These are phyloP conservation scores for Coprinopsis cinerea DNA, from an alignment of 768 basidiomycete species.

Conservation along the genomic window DNA sequence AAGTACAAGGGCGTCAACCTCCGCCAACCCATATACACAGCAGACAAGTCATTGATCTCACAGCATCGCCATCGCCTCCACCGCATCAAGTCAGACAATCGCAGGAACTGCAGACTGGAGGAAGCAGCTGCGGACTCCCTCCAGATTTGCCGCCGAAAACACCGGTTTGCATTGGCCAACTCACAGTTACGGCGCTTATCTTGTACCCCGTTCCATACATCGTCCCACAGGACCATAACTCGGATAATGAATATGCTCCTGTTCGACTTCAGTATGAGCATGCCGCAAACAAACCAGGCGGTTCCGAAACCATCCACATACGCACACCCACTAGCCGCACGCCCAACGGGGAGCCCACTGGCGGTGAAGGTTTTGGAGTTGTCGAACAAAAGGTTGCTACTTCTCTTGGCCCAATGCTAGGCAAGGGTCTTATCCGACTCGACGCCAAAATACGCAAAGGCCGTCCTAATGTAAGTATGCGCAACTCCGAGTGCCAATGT, in stretches of 20 bases:
- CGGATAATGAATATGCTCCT: slow-evolving; percentile 57
- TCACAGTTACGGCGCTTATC: slow-evolving; percentile 77
- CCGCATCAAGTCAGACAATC: slow-evolving; percentile 18
- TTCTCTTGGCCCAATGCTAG: slow-evolving; percentile 75
- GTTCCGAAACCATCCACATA: slow-evolving; percentile 74
- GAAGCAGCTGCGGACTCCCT: slow-evolving; percentile 31
- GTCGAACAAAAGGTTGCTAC: slow-evolving; percentile 84
- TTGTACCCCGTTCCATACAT: slow-evolving; percentile 78
- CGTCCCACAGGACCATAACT: slow-evolving; percentile 33
- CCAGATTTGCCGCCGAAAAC: slow-evolving; percentile 70
- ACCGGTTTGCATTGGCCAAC: slow-evolving; percentile 83
- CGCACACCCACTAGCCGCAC: slow-evolving; percentile 51
- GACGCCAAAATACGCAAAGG: slow-evolving; percentile 73
- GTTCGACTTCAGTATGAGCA: slow-evolving; percentile 72
- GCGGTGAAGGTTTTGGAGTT: slow-evolving; percentile 72
- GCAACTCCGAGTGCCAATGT: background rate
- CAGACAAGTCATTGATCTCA: slow-evolving; percentile 70
- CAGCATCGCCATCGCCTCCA: slow-evolving; percentile 54
- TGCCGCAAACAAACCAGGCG: slow-evolving; percentile 45
- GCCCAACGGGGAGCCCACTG: slow-evolving; percentile 45
- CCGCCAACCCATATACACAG: slow-evolving; percentile 18
- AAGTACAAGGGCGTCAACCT: slow-evolving; percentile 4
- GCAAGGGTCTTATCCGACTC: slow-evolving; percentile 75
- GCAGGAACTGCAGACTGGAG: slow-evolving; percentile 21
- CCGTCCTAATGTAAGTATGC: slow-evolving; percentile 48